Conservation (phyloP, 176 grass and related monocot genomes). For the Pontederia crassipes region DNA sequence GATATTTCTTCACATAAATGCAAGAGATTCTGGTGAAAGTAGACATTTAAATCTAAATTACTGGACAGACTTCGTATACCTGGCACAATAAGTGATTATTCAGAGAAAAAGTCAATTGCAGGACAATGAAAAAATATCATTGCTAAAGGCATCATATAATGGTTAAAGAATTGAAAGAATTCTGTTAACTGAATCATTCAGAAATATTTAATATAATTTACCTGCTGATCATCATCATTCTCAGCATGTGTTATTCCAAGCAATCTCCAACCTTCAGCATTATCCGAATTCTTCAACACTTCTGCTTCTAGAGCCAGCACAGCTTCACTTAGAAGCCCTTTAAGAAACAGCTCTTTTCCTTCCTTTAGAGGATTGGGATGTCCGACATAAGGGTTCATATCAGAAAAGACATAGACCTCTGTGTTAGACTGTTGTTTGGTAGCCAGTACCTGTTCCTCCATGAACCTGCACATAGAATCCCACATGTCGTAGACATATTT, state of each 20-base stretch:
- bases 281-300: conserved; percentile 95
- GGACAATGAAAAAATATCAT: too few species aligned
- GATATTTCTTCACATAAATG: too few species aligned
- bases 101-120: too few species aligned
- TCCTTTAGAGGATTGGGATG: conserved; percentile 95
- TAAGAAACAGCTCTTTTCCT: conserved; percentile 90
- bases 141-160: too few species aligned
- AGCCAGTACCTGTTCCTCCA: conserved; percentile 37
- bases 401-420: conserved; percentile 86
- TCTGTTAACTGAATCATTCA: too few species aligned
- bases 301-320: conserved; percentile 98
- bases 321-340: conserved; percentile 98
- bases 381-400: conserved; percentile 91
- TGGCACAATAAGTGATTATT: too few species aligned
- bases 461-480: conserved; percentile 32
- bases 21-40: too few species aligned
- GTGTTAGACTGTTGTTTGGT: conserved; percentile 46
- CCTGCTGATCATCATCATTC: conserved; percentile 99
- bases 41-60: too few species aligned
- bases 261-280: conserved; percentile 93
- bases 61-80: too few species aligned
- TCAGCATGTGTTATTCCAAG: conserved; percentile 93
- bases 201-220: conserved; percentile 23
- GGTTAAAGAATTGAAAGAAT: too few species aligned
- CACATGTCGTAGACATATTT: neutral